Conservation (phyloP, 345 rosid genomes). For the Draba incana region DNA sequence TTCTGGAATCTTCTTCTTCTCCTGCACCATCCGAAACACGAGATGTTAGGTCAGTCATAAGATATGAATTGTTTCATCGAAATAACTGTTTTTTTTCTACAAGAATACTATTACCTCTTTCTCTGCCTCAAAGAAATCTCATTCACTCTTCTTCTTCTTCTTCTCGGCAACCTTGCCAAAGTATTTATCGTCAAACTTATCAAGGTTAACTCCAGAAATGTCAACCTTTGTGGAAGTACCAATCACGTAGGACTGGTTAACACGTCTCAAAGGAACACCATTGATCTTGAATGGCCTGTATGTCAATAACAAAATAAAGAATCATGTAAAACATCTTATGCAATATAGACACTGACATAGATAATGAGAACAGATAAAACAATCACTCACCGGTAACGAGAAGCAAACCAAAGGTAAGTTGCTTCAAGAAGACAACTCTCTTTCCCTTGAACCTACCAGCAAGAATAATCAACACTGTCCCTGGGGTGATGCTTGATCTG, state of each 20-base stretch:
- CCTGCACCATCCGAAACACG: conserved; percentile 44
- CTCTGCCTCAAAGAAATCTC: conserved; percentile 79
- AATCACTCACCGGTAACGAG: conserved; percentile 64
- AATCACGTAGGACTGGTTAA: conserved; percentile 64
- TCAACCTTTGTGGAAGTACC: conserved; percentile 76
- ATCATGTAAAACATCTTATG: too few relatives aligned
- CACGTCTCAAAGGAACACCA: conserved; percentile 75
- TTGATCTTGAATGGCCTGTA: conserved; percentile 75
- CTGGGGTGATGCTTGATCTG: conserved; percentile 72
- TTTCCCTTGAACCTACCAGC: conserved; percentile 90
- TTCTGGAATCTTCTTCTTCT: conserved; percentile 59
- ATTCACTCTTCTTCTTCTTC: conserved; percentile 75
- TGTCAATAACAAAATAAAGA: neutral
- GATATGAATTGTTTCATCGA: too few relatives aligned
- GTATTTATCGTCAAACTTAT: conserved; percentile 73
- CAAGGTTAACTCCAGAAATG: conserved; percentile 62
- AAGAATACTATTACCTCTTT: conserved; percentile 50
- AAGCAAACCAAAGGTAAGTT: conserved; percentile 86
- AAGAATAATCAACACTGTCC: conserved; percentile 71
- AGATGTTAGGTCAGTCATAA: neutral
- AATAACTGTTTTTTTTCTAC: too few relatives aligned
- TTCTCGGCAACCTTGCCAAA: conserved; percentile 71
- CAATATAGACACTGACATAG: neutral
- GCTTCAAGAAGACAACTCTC: conserved; percentile 83
- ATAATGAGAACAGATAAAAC: neutral